These are phyloP conservation scores for Hyaloperonospora arabidopsidis DNA, from an alignment of 352 stramenopile species.

Conservation along the genomic window DNA sequence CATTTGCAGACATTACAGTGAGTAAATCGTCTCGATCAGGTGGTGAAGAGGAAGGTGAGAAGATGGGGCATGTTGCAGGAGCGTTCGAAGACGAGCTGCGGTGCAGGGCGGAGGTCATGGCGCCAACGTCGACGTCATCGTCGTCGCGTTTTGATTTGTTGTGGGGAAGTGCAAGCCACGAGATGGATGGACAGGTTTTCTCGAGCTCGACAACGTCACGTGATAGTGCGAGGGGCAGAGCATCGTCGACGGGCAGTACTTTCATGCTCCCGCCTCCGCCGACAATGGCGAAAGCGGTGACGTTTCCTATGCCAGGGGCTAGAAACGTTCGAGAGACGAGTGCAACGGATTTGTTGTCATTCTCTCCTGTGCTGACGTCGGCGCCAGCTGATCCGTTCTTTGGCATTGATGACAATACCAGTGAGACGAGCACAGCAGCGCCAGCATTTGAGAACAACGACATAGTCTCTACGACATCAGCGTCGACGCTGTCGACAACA, in stretches of 20 bases:
- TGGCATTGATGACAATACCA: conserved; percentile 19
- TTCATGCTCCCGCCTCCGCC: conserved; percentile 15
- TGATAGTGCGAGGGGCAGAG: conserved; percentile 2
- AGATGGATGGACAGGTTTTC: conserved; percentile 5
- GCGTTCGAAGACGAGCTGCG: conserved; percentile 1
- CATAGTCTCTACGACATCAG: conserved; percentile 21
- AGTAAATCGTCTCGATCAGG: conserved; percentile 3
- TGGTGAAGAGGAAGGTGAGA: neutral
- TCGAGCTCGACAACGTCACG: conserved; percentile 8
- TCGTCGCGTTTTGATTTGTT: conserved; percentile 26
- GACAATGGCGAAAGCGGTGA: conserved; percentile 12
- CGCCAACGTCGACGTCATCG: conserved; percentile 12
- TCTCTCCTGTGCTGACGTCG: conserved; percentile 38
- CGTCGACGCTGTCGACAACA: conserved; percentile 7
- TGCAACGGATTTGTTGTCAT: conserved; percentile 47
- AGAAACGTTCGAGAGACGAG: conserved; percentile 6
- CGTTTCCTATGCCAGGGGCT: conserved; percentile 9
- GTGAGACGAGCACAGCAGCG: conserved; percentile 4
- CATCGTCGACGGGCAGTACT: conserved; percentile 11
- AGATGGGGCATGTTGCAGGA: neutral
- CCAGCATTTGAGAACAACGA: conserved; percentile 29
- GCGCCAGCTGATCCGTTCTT: conserved; percentile 29
- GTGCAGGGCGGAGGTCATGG: neutral
- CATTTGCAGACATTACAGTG: conserved; percentile 33
- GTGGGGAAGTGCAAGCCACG: conserved; percentile 18